Base-by-base conservation (phyloP, 2,329 filamentous ascomycete genomes). In the Arthrobotrys megalospora region DNA sequence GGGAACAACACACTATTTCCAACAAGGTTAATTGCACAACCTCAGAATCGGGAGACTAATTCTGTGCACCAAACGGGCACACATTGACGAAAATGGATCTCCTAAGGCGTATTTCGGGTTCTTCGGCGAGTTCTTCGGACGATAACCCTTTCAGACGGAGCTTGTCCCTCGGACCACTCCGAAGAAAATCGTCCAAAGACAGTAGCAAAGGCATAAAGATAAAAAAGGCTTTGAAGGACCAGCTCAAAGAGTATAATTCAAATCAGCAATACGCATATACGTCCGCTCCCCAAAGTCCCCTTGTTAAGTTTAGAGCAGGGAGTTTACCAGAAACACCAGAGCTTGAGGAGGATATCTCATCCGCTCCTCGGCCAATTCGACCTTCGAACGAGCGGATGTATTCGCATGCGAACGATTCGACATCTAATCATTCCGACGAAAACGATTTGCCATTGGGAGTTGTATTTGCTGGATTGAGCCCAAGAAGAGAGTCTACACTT, bases 71-170 rank as follows among this genome's bases (percentile, higher is more conserved):
- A 28, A n/a, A 52, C n/a, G 16, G 24, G 41, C 43, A 52, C 14
- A 32, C 12, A 60, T 24, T 28, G 34, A 53, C 19, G n/a, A 16
- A 43, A 63, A 76, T 77, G 72, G 72, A 77, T n/a, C 32, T 77
- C 5, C 43, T 77, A 58, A 67, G 72, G n/a, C 72, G 72, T 43
- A 77, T 77, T 65, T 77, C 72, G 19, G 72, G 72, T 34, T 77
- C 72, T 16, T 77, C 72, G 5, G 66, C 72, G 14, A 66, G 66
- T 16, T 77, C 72, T 50, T 10, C 65, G 38, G 72, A 70, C 38
- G 72, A 77, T 10, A 60, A 43, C 3, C 65, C 72, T 1, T 70
- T 70, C 47, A 47, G 66, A 43, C 14, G 72, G n/a, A 66, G 72
- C 10, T 14, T 70, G 8, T 77, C 72, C 24, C 66, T 77, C 14